Percentiles rank a stretch among this genome's conserved stretches.
Conservation (phyloP, 768 basidiomycete genomes). For the Leccinellum luteum region DNA sequence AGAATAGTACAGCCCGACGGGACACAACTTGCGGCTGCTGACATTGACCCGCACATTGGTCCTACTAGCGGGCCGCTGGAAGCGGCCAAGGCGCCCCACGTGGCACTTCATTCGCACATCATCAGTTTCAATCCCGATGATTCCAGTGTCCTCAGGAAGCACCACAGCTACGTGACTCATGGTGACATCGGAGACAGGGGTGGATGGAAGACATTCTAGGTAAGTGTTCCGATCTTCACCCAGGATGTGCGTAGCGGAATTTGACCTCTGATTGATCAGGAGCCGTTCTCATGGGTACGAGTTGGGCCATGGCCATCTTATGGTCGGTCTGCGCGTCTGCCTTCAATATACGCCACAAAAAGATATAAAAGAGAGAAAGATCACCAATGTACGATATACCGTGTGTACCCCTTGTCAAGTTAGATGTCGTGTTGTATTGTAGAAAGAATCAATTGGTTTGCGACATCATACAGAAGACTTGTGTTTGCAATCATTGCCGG, state of each 20-base stretch:
- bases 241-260: background rate
- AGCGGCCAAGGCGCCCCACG: slow-evolving; percentile 4
- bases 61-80: background rate
- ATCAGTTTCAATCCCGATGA: background rate
- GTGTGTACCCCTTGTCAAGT: background rate
- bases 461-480: background rate
- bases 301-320: background rate
- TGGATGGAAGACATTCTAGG: slow-evolving; percentile 6
- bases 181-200: background rate
- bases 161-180: background rate
- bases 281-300: background rate
- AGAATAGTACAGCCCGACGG: slow-evolving; percentile 15
- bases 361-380: background rate
- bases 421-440: background rate
- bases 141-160: background rate
- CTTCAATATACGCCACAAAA: too few relatives aligned
- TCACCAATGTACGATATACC: background rate
- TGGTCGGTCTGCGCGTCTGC: too few relatives aligned
- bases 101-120: slow-evolving; percentile 15
- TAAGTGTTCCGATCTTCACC: background rate
- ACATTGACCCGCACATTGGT: background rate
- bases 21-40: slow-evolving; percentile 2
- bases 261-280: background rate
- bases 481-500: background rate
- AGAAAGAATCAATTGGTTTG: background rate